A percentile compares a stretch with the other conserved stretches of the same genome.
Conservation (phyloP, 495 filamentous ascomycete genomes). For the Tuber magnatum region DNA sequence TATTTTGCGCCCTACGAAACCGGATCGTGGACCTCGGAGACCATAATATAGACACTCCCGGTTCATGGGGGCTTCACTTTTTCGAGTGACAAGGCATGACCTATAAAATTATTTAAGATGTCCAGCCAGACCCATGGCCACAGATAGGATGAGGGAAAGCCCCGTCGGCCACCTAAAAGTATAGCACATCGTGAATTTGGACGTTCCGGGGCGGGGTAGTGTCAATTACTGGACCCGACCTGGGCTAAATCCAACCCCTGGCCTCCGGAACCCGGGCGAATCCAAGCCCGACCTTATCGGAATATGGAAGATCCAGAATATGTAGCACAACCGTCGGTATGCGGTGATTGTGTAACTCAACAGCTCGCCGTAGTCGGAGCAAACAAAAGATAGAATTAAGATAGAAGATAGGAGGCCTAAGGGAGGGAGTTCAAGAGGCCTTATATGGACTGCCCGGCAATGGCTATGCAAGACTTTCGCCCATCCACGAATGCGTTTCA, state of each 20-base stretch:
- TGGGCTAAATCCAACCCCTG: background rate
- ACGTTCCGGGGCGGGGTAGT: background rate
- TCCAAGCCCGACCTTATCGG: background rate
- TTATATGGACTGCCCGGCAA: background rate
- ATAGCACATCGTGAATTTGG: background rate
- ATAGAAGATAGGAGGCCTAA: background rate
- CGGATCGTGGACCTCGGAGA: background rate
- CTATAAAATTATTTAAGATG: background rate
- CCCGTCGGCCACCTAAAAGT: background rate
- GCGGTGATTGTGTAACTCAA: background rate
- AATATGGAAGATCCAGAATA: background rate
- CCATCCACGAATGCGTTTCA: background rate
- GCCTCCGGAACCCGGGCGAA: background rate
- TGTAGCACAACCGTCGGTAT: background rate
- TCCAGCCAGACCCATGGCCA: background rate
- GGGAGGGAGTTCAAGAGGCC: background rate
- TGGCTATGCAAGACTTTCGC: background rate
- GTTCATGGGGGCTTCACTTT: background rate
- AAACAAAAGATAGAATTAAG: background rate
- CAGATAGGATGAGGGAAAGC: background rate
- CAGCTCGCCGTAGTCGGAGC: background rate
- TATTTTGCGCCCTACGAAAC: background rate
- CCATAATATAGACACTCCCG: background rate
- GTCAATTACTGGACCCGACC: background rate
- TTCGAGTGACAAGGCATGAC: background rate